Base-by-base conservation (phyloP, 2,329 filamentous ascomycete genomes). In the Scolecobasidium constrictum region DNA sequence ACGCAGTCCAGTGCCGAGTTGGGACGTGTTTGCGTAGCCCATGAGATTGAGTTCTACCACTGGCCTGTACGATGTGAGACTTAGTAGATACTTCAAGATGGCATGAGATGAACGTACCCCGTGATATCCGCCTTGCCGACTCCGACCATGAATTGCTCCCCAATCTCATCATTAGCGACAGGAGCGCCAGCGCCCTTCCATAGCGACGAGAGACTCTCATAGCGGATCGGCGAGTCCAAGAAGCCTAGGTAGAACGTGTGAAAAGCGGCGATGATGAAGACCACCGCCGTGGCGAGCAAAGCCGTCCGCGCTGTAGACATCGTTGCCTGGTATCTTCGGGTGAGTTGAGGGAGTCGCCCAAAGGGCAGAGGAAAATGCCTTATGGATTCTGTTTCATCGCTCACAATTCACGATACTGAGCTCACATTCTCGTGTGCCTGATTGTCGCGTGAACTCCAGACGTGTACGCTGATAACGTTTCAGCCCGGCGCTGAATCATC, bases 11-110 rank as follows among this genome's bases (percentile, higher is more conserved):
- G 79, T 80, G 36, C 90, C 90, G 21, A 82, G 66, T 64, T 96
- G 90, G 34, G 75, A 75, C n/a, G 81, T 68, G 59, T 88, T 83
- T 22, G 90, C 90, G 66, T 95, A 95, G 47, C 88, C 88, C 72
- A 90, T 92, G 57, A 95, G 74, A 53, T 86, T 87, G 56, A 95
- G 75, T 60, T 95, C 86, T 17, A 93, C 87, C 11, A 93, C 86
- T 0, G 87, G 86, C 2, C 84, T 77, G 13, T n/a, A n/a, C 2
- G 5, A 42, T 54, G 44, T 58, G n/a, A n/a, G n/a, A n/a, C n/a
- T n/a, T n/a, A n/a, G n/a, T n/a, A n/a, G n/a, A n/a, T n/a, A 52
- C 40, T 31, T 16, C 2, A 22, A 18, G 6, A 4, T 7, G 6
- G 9, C 18, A 20, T 31, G 26, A 31, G 13, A 26, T 41, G 33